Percentiles rank a stretch among this genome's conserved stretches.
phyloP scores from a whole-genome alignment of 257 asterid genomes.

The Paulownia fortunei region DNA sequence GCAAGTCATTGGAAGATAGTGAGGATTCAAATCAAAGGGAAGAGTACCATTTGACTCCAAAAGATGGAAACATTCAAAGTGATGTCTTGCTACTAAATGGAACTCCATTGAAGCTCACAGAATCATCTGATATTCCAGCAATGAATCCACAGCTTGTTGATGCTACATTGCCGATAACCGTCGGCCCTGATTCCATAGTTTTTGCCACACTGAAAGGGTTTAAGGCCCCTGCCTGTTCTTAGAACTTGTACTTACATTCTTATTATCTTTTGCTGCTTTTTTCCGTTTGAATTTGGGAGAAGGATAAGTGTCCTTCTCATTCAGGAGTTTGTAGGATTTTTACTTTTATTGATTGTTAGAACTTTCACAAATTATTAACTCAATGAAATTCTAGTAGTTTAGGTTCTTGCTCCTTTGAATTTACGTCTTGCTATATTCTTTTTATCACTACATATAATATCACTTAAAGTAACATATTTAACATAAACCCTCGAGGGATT shows the following conservation, averaged over 20 bases:
- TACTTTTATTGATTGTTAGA: not conserved
- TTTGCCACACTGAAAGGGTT: conserved; percentile 62
- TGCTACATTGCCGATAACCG: conserved; percentile 46
- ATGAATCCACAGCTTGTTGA: conserved; percentile 58
- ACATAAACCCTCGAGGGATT: no score
- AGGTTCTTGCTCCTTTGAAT: no score
- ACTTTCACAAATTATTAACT: not conserved
- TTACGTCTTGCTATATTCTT: no score
- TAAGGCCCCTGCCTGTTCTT: conserved; percentile 75
- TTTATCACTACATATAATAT: no score
- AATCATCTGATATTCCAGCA: conserved; percentile 54
- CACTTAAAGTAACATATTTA: no score
- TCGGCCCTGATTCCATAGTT: conserved; percentile 67
- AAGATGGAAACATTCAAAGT: conserved; percentile 69
- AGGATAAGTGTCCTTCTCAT: conserved; percentile 6
- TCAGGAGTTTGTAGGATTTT: not conserved
- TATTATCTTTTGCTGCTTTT: no score
- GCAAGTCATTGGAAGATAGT: not conserved
- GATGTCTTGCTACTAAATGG: conserved; percentile 71
- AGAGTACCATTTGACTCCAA: conserved; percentile 81
- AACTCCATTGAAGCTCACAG: conserved; percentile 66
- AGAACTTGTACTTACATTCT: not conserved
- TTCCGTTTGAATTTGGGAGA: not conserved
- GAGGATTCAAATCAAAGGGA: conserved; percentile 43
- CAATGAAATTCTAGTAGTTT: not conserved